A percentile compares a stretch with the other conserved stretches of the same genome.
phyloP scores from a whole-genome alignment of 495 filamentous ascomycete species.

The Aspergillus conjunctus region DNA sequence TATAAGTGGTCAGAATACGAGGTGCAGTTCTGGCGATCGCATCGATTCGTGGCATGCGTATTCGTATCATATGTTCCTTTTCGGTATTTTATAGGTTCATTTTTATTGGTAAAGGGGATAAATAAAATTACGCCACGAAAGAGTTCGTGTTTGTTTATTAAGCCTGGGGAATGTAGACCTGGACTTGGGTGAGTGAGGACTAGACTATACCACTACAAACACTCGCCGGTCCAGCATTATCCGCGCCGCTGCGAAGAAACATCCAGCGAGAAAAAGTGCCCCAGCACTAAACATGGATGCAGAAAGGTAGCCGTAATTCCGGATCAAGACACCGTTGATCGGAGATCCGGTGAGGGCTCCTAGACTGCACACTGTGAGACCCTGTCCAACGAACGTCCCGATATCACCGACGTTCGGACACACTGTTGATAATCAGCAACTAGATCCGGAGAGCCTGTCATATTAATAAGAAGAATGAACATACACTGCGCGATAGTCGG shows the following conservation, averaged over 20 bases:
- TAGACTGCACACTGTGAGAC: constrained; percentile 18
- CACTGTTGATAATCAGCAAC: neutral
- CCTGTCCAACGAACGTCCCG: constrained; percentile 47
- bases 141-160: no score
- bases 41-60: no score
- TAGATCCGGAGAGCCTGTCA: neutral
- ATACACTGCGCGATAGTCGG: constrained; percentile 20
- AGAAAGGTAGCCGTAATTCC: constrained; percentile 12
- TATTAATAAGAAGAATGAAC: no score
- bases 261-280: neutral
- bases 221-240: neutral
- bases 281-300: constrained; percentile 1
- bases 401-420: constrained; percentile 39
- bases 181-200: neutral
- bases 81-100: no score
- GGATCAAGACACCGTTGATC: constrained; percentile 28
- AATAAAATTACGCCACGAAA: neutral
- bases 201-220: neutral
- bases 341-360: constrained; percentile 29
- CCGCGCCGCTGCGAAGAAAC: neutral
- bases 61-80: no score
- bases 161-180: no score
- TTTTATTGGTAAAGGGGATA: no score
- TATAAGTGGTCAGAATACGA: no score
- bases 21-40: no score